A percentile compares a stretch with the other conserved stretches of the same genome.
phyloP scores from a whole-genome alignment of 805 yeast species.

The Cyberlindnera samutprakarnensis region DNA sequence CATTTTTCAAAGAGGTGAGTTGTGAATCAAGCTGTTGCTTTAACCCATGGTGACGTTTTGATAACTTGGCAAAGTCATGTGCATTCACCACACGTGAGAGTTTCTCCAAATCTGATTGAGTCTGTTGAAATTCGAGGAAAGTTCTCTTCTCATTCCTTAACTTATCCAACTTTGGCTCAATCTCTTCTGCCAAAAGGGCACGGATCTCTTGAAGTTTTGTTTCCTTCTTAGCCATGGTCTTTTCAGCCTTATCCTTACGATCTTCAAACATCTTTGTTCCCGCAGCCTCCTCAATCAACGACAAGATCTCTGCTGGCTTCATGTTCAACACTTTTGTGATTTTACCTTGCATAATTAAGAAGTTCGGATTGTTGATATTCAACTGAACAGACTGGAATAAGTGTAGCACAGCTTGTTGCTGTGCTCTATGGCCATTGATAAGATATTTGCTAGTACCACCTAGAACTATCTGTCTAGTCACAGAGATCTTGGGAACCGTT shows the following conservation, averaged over 20 bases:
- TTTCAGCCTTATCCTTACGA: slow-evolving; percentile 83
- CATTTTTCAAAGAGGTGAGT: slow-evolving; percentile 31
- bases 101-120: slow-evolving; percentile 74
- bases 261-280: slow-evolving; percentile 96
- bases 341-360: slow-evolving; percentile 97
- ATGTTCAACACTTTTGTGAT: slow-evolving; percentile 95
- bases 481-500: slow-evolving; percentile 68
- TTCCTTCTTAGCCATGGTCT: slow-evolving; percentile 88
- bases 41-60: slow-evolving; percentile 34
- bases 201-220: slow-evolving; percentile 74
- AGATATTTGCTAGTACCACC: slow-evolving; percentile 91
- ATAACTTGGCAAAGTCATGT: slow-evolving; percentile 50
- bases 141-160: slow-evolving; percentile 74
- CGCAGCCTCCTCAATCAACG: slow-evolving; percentile 95
- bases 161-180: slow-evolving; percentile 84
- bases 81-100: slow-evolving; percentile 69
- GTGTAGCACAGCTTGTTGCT: slow-evolving; percentile 84
- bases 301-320: slow-evolving; percentile 86
- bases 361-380: slow-evolving; percentile 94
- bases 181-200: slow-evolving; percentile 70
- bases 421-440: slow-evolving; percentile 94
- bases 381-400: slow-evolving; percentile 91
- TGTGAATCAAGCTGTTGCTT: slow-evolving; percentile 35
- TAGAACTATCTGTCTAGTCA: slow-evolving; percentile 82
- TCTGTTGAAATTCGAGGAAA: slow-evolving; percentile 79